Base-by-base conservation (phyloP, 768 basidiomycete genomes). In the Clathrus columnatus region DNA sequence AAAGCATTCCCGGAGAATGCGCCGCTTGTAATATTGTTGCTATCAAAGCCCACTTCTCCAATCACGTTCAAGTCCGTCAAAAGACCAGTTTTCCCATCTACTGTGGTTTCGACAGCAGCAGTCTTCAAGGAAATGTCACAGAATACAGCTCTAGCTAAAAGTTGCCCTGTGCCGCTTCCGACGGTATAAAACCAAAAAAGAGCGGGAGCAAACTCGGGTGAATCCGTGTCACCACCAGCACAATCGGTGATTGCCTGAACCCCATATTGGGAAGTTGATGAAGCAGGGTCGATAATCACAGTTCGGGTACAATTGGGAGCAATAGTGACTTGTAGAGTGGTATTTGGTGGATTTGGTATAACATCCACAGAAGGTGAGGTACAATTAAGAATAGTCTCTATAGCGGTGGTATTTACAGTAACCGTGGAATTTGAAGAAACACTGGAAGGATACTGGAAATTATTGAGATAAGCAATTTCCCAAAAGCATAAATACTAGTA, bases 101-200 rank as follows among this genome's bases (percentile, higher is more conserved):
- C 73, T 0, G 67, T 69, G 0, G 75, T 77, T 7, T 60, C 61
- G 21, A 83, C 74, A 53, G 72, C 63, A 58, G 70, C 75, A 1
- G 73, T 63, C 4, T 66, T 57, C 47, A 87, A 75, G 1, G 64
- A 69, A 3, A 84, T 83, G 10, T 65, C 59, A 61, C 85, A 87
- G 59, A 85, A 84, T 6, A 85, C 73, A 2, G 73, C 73, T 51
- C 72, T 70, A 0, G 73, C 77, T 56, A 80, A 70, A 11, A 69
- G 64, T 21, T 58, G 68, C 17, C 65, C 61, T 48, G 63, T 61
- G 16, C 51, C 14, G 7, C 43, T 26, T 21, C 52, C 56, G 44
- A 29, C 26, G 45, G 41, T 54, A 63, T 73, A 84, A 63, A 65
- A 84, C 83, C 84, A 87, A 61, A 85, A 87, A 69, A 85, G 75